Percentiles rank a stretch among this genome's conserved stretches.
These are phyloP conservation scores for Penicillium taxi DNA, from an alignment of 495 filamentous ascomycete species.

Conservation along the genomic window DNA sequence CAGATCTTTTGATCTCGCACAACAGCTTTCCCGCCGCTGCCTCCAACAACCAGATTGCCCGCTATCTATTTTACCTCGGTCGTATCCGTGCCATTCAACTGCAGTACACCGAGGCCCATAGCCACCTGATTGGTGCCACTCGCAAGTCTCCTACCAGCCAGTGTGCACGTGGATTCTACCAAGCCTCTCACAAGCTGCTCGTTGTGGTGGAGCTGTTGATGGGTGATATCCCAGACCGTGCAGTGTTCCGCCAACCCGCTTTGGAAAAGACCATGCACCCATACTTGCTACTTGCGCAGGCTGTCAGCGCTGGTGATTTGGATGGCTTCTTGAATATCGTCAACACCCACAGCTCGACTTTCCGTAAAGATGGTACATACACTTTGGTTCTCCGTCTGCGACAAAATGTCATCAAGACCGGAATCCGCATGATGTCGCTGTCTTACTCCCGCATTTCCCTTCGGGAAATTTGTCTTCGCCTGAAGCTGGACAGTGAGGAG, in stretches of 20 bases:
- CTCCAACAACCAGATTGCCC: slow-evolving; percentile 93
- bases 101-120: slow-evolving; percentile 93
- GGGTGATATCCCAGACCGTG: slow-evolving; percentile 95
- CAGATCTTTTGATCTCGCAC: slow-evolving; percentile 89
- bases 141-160: slow-evolving; percentile 87
- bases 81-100: slow-evolving; percentile 94
- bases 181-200: slow-evolving; percentile 86
- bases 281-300: slow-evolving; percentile 87
- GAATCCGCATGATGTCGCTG: slow-evolving; percentile 97
- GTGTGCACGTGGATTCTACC: slow-evolving; percentile 86
- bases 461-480: slow-evolving; percentile 90
- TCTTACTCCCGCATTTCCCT: slow-evolving; percentile 97
- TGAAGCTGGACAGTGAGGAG: slow-evolving; percentile 89
- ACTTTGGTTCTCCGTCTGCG: slow-evolving; percentile 87
- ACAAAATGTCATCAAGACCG: slow-evolving; percentile 99
- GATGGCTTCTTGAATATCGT: slow-evolving; percentile 84
- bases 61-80: slow-evolving; percentile 92
- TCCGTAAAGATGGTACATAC: slow-evolving; percentile 90
- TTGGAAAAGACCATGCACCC: slow-evolving; percentile 82
- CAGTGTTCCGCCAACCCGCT: slow-evolving; percentile 78
- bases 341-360: slow-evolving; percentile 67
- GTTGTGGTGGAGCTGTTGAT: slow-evolving; percentile 94
- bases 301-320: slow-evolving; percentile 89
- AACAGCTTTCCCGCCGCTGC: slow-evolving; percentile 88
- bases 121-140: slow-evolving; percentile 82